Evolutionary conservation across 2,329 filamentous ascomycete species (phyloP).

Genomic region (Xylariaceae sp.): DNA sequence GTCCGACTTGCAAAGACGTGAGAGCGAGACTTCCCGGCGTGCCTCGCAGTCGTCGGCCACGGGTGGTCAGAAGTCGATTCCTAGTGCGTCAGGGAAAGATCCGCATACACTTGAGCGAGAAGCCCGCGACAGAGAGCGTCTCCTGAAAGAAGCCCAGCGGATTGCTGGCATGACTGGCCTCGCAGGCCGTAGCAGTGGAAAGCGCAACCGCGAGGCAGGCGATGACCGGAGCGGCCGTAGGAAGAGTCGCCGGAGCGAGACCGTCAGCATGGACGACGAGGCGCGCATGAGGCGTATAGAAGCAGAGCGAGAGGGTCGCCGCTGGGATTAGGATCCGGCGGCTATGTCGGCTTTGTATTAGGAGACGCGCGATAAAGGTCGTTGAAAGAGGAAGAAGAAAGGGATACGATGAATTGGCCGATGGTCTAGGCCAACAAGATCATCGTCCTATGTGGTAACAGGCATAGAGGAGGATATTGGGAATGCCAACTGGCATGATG

Average conservation of each 20-base stretch:
- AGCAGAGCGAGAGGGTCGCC: conserved; percentile 63
- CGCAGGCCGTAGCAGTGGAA: conserved; percentile 53
- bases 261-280: conserved; percentile 54
- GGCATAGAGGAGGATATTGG: background rate
- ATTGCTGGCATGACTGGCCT: conserved; percentile 66
- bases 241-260: conserved; percentile 58
- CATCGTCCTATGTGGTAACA: background rate
- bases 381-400: background rate
- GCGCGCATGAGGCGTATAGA: conserved; percentile 64
- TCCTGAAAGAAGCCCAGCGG: conserved; percentile 72
- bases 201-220: conserved; percentile 53
- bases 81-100: conserved; percentile 49
- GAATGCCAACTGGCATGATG: background rate
- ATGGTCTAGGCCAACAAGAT: background rate
- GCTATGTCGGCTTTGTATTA: conserved; percentile 9
- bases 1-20: conserved; percentile 36
- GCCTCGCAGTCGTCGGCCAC: conserved; percentile 45
- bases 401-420: background rate
- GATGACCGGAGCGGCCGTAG: conserved; percentile 55
- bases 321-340: conserved; percentile 50
- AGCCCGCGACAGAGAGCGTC: conserved; percentile 68
- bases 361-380: background rate
- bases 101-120: conserved; percentile 75
- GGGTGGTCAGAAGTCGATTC: conserved; percentile 31
- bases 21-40: conserved; percentile 44